Percentiles rank a stretch among this genome's conserved stretches.
These are phyloP conservation scores for Sporothrix dimorphospora DNA, from an alignment of 2,329 filamentous ascomycete genomes.

Conservation along the genomic window DNA sequence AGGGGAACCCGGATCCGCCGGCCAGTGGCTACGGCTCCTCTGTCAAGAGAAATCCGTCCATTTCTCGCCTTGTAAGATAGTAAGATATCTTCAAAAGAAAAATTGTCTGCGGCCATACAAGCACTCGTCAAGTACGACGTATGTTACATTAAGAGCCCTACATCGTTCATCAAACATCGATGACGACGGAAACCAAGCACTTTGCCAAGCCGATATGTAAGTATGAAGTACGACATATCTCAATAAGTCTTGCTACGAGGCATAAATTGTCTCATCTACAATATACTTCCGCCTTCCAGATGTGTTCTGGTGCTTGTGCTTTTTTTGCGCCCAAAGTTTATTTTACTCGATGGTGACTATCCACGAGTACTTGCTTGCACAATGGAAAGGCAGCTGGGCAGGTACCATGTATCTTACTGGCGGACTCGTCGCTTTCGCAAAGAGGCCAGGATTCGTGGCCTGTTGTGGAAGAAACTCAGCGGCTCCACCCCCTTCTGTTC, in stretches of 20 bases:
- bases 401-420: too few relatives aligned
- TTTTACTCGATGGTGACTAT: too few relatives aligned
- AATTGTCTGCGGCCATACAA: too few relatives aligned
- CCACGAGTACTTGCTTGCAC: too few relatives aligned
- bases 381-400: too few relatives aligned
- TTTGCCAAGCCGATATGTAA: neutral
- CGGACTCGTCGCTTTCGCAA: too few relatives aligned
- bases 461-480: too few relatives aligned
- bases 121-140: neutral
- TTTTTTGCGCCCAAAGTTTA: neutral
- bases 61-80: too few relatives aligned
- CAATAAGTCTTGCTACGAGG: neutral
- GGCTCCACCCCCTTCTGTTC: slow-evolving; percentile 1
- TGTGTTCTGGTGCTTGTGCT: neutral
- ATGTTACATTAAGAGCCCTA: neutral
- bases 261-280: neutral
- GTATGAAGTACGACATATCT: neutral
- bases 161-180: neutral
- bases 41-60: too few relatives aligned
- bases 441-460: neutral
- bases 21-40: neutral
- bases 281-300: too few relatives aligned
- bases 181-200: neutral
- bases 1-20: neutral
- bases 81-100: too few relatives aligned